These are phyloP conservation scores for Hanseniaspora valbyensis DNA, from an alignment of 805 yeast genomes.

Conservation along the genomic window DNA sequence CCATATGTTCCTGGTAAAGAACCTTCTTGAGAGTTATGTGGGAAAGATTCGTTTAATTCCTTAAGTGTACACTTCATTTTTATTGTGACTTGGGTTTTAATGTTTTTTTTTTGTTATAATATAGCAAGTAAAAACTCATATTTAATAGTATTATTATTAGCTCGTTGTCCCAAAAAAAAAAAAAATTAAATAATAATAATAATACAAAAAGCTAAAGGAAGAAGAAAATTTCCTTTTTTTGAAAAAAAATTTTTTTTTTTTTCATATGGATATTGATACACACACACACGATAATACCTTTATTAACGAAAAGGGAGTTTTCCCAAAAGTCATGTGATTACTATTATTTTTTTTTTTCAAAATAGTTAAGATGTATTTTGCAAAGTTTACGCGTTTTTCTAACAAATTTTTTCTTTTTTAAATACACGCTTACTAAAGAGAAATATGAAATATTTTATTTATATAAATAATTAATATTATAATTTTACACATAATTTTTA, in stretches of 20 bases:
- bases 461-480: too few relatives aligned
- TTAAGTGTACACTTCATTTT: slow-evolving; percentile 20
- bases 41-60: slow-evolving; percentile 44
- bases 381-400: too few relatives aligned
- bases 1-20: slow-evolving; percentile 73
- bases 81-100: background rate
- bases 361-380: too few relatives aligned
- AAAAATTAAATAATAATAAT: too few relatives aligned
- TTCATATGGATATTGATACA: background rate
- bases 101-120: background rate
- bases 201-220: background rate
- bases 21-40: slow-evolving; percentile 55
- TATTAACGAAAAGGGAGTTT: too few relatives aligned
- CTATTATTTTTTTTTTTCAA: too few relatives aligned
- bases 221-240: background rate
- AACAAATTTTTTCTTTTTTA: too few relatives aligned
- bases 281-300: too few relatives aligned
- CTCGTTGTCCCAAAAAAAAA: background rate
- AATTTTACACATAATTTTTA: too few relatives aligned
- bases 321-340: too few relatives aligned
- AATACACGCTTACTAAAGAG: too few relatives aligned
- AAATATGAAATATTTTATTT: too few relatives aligned
- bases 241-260: background rate
- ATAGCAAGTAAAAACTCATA: background rate
- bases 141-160: background rate